Percentiles rank a stretch among this genome's conserved stretches.
Evolutionary conservation across 2,329 filamentous ascomycete genomes (phyloP).

Genomic region (Passalora sequoiae): DNA sequence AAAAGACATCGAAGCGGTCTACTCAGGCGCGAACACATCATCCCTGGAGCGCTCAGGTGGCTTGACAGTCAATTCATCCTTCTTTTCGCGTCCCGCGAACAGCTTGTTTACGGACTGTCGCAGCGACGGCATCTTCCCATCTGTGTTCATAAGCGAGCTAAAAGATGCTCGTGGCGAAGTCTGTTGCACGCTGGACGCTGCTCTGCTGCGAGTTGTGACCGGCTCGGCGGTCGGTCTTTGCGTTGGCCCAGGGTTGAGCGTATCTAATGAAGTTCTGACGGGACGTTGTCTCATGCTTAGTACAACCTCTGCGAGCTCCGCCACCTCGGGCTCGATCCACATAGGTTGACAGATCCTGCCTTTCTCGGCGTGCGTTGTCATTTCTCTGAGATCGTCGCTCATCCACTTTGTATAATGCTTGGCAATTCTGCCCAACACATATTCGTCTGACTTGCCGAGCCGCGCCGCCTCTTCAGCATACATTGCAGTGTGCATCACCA

Average conservation of each 20-base stretch:
- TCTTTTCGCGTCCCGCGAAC: constrained; percentile 3
- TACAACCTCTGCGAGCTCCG: constrained; percentile 7
- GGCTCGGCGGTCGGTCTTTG: not conserved
- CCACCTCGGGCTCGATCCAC: constrained; percentile 8
- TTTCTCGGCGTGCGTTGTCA: not conserved
- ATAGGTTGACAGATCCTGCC: constrained; percentile 1
- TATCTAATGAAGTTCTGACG: not conserved
- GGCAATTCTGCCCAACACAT: constrained; percentile 5
- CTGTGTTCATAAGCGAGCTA: not conserved
- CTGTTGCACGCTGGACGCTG: not conserved
- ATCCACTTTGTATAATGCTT: not conserved
- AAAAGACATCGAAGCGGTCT: no score
- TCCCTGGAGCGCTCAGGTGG: no score
- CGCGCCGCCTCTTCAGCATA: constrained; percentile 2
- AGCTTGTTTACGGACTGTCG: not conserved
- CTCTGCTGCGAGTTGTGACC: not conserved
- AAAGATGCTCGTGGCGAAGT: not conserved
- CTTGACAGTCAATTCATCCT: not conserved
- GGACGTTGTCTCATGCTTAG: constrained; percentile 7
- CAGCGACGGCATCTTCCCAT: not conserved
- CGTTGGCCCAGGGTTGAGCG: not conserved
- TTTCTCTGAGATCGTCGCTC: constrained; percentile 5
- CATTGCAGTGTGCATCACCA: not conserved
- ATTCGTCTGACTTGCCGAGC: not conserved
- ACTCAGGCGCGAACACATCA: not conserved